Conservation (phyloP, 371 early-diverging fungal genomes). For the Circinella minor region DNA sequence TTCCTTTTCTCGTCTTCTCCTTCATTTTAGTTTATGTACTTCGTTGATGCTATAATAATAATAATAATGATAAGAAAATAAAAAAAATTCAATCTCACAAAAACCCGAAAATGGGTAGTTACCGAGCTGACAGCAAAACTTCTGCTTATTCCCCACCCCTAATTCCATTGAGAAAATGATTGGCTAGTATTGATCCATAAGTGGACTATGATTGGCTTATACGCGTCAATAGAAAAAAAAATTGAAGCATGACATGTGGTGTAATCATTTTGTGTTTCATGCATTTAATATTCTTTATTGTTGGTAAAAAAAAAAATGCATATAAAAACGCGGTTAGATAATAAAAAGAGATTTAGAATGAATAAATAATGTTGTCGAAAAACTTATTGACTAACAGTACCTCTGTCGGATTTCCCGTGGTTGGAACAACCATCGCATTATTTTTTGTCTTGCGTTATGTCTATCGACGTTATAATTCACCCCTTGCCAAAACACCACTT, state of each 20-base stretch:
- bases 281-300: too few relatives aligned
- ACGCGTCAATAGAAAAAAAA: constrained; percentile 5
- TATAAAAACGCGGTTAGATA: too few relatives aligned
- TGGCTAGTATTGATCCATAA: constrained; percentile 9
- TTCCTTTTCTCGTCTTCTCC: too few relatives aligned
- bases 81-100: too few relatives aligned
- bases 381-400: not conserved
- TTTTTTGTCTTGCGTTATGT: constrained; percentile 21
- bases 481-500: constrained; percentile 33
- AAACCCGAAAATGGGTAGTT: not conserved
- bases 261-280: too few relatives aligned
- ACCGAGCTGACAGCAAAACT: not conserved
- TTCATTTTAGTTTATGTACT: too few relatives aligned
- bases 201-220: constrained; percentile 6
- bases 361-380: too few relatives aligned
- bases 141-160: not conserved
- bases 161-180: constrained; percentile 13
- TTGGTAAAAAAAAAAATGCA: too few relatives aligned
- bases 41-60: too few relatives aligned
- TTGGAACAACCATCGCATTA: not conserved
- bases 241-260: not conserved
- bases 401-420: not conserved
- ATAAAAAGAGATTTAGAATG: too few relatives aligned
- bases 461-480: constrained; percentile 30
- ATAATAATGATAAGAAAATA: too few relatives aligned